Conservation (phyloP, 1,284 basidiomycete genomes). For the Heliocybe sulcata region DNA sequence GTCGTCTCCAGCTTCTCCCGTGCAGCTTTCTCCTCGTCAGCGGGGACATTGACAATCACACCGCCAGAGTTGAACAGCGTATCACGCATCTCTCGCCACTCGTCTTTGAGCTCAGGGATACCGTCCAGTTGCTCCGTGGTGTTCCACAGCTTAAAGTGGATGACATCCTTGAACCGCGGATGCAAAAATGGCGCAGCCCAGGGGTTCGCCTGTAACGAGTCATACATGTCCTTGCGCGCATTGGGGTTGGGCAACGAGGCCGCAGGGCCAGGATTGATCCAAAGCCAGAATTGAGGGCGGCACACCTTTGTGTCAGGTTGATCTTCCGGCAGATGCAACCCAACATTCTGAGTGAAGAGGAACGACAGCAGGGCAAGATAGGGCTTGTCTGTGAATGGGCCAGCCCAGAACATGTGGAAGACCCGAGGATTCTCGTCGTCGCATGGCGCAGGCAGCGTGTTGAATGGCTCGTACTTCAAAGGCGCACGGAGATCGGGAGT, state of each 20-base stretch:
- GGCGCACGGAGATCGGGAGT: constrained; percentile 26
- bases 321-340: constrained; percentile 41
- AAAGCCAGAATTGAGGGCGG: constrained; percentile 67
- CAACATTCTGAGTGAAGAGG: constrained; percentile 72
- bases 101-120: constrained; percentile 49
- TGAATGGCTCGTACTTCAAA: constrained; percentile 30
- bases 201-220: constrained; percentile 48
- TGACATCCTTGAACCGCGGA: constrained; percentile 54
- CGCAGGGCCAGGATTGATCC: constrained; percentile 65
- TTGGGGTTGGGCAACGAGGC: constrained; percentile 44
- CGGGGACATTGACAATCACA: constrained; percentile 38
- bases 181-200: constrained; percentile 68
- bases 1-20: constrained; percentile 15
- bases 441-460: constrained; percentile 36
- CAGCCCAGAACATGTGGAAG: constrained; percentile 82
- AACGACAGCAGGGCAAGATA: constrained; percentile 71
- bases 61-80: constrained; percentile 58
- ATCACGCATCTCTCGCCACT: constrained; percentile 43
- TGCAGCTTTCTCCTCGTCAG: constrained; percentile 19
- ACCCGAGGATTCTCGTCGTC: constrained; percentile 60
- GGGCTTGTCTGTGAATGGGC: constrained; percentile 74
- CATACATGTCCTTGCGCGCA: constrained; percentile 52
- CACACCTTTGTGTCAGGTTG: constrained; percentile 34
- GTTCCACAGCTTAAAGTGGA: constrained; percentile 70
- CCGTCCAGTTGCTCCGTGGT: constrained; percentile 67